Evolutionary conservation across 73 alveolate species (phyloP).

Genomic region (Symbiodinium pilosum): DNA sequence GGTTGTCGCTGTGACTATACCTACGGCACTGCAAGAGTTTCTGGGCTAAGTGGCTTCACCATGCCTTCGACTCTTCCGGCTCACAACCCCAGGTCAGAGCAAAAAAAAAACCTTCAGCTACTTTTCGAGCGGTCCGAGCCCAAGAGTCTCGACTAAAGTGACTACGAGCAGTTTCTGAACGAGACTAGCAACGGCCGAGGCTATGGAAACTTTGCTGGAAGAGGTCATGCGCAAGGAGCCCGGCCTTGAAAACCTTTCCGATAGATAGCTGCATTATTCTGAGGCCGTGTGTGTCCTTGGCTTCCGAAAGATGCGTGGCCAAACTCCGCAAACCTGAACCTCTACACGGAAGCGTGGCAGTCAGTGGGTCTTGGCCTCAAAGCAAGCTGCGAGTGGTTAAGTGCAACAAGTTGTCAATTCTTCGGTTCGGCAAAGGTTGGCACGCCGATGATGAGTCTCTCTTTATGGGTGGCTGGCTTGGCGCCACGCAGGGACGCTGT

Average conservation of each 20-base stretch:
- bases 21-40: slow-evolving; percentile 57
- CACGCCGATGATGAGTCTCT: slow-evolving; percentile 82
- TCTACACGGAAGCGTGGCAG: slow-evolving; percentile 59
- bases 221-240: slow-evolving; percentile 36
- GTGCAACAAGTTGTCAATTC: no score
- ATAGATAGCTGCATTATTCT: neutral
- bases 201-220: slow-evolving; percentile 42
- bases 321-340: slow-evolving; percentile 68
- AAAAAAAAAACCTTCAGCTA: slow-evolving; percentile 42
- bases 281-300: slow-evolving; percentile 49
- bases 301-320: slow-evolving; percentile 77
- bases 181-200: neutral
- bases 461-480: neutral
- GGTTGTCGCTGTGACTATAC: slow-evolving; percentile 93
- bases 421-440: slow-evolving; percentile 37
- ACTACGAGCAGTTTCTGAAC: neutral
- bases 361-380: slow-evolving; percentile 15
- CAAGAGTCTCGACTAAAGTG: neutral
- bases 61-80: neutral
- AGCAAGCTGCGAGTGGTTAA: neutral
- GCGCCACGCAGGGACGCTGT: neutral
- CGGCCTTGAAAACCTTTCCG: neutral
- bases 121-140: slow-evolving; percentile 16
- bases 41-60: neutral
- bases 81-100: slow-evolving; percentile 38